These are phyloP conservation scores for Leishmania guyanensis DNA, from an alignment of 208 protist species.

Conservation along the genomic window DNA sequence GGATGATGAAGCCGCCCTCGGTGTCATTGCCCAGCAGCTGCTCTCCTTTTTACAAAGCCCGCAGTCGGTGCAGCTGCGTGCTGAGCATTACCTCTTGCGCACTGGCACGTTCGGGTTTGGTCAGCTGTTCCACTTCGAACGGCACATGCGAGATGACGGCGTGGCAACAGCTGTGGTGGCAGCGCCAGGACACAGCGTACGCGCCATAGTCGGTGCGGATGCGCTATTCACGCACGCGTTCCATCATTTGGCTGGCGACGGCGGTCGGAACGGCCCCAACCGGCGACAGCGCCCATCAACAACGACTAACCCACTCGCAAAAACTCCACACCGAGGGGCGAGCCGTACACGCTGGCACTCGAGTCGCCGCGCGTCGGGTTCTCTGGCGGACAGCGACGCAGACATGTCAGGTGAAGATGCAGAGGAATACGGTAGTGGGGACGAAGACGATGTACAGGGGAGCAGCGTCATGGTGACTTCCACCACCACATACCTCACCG, in stretches of 20 bases:
- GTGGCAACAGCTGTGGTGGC: conserved; percentile 10
- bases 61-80: conserved; percentile 51
- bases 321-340: not conserved
- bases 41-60: conserved; percentile 59
- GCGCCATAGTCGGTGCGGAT: not conserved
- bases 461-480: conserved; percentile 46
- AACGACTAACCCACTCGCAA: not conserved
- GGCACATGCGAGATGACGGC: conserved; percentile 22
- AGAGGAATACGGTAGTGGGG: conserved; percentile 19
- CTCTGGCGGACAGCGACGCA: not conserved
- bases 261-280: not conserved
- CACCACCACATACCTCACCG: conserved; percentile 57
- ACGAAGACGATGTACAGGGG: conserved; percentile 24
- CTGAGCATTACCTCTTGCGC: conserved; percentile 52
- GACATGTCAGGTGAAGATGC: not conserved
- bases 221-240: not conserved
- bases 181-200: not conserved
- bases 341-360: not conserved
- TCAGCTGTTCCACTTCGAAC: conserved; percentile 68
- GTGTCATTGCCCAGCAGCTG: conserved; percentile 69
- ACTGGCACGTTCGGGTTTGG: conserved; percentile 82
- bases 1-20: conserved; percentile 65
- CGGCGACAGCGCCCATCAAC: not conserved
- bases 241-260: not conserved
- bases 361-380: not conserved